A percentile compares a stretch with the other conserved stretches of the same genome.
phyloP scores from a whole-genome alignment of 257 asterid species.

The Solanum dulcamara region DNA sequence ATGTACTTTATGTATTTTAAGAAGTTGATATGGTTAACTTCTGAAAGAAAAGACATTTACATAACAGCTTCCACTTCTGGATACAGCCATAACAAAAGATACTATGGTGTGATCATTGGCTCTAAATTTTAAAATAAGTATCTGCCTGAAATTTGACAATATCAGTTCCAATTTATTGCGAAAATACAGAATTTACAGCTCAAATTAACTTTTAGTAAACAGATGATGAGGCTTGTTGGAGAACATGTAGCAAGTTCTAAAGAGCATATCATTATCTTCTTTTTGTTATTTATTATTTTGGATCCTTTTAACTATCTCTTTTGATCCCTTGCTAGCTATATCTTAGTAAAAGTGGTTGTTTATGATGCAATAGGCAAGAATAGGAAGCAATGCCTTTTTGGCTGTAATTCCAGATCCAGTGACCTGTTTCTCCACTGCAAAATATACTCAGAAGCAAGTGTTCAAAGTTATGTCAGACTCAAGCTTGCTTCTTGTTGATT shows the following conservation, averaged over 20 bases:
- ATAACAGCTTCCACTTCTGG: not conserved
- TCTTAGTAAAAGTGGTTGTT: conserved; percentile 19
- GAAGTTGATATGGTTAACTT: not conserved
- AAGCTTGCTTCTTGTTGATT: conserved; percentile 78
- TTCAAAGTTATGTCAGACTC: conserved; percentile 52
- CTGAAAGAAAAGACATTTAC: not conserved
- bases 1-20: not conserved
- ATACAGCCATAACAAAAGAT: not conserved
- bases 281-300: not conserved
- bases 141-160: not conserved
- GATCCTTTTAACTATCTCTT: not conserved
- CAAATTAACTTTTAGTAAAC: not conserved
- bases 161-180: not conserved
- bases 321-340: not conserved
- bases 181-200: not conserved
- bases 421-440: conserved; percentile 90
- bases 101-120: not conserved
- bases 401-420: conserved; percentile 95
- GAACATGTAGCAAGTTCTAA: not conserved
- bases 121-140: not conserved
- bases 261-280: not conserved
- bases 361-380: conserved; percentile 56
- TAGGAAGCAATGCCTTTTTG: conserved; percentile 57
- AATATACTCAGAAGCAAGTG: conserved; percentile 64
- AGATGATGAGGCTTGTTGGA: not conserved